phyloP scores from a whole-genome alignment of 306 rosid genomes.

The Acacia melanoxylon region DNA sequence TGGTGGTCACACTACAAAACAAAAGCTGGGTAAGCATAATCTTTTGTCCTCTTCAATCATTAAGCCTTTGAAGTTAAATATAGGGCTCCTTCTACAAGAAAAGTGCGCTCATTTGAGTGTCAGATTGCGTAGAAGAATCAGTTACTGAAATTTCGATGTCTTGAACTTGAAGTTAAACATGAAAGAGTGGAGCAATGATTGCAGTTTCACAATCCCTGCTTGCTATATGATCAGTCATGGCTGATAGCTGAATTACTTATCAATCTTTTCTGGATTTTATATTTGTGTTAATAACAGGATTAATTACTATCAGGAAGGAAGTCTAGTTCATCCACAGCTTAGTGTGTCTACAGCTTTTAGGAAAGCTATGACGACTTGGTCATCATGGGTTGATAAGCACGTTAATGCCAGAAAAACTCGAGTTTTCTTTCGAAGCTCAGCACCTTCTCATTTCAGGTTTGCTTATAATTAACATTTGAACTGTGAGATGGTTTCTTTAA shows the following conservation, averaged over 20 bases:
- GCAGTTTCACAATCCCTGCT: background rate
- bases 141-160: background rate
- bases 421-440: slow-evolving; percentile 83
- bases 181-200: background rate
- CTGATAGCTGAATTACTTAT: slow-evolving; percentile 3
- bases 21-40: slow-evolving; percentile 75
- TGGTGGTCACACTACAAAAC: slow-evolving; percentile 99
- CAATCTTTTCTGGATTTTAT: background rate
- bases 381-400: slow-evolving; percentile 78
- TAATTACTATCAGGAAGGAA: slow-evolving; percentile 85
- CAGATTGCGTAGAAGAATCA: background rate
- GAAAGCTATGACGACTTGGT: slow-evolving; percentile 81
- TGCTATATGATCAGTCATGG: slow-evolving; percentile 7
- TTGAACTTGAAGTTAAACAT: background rate
- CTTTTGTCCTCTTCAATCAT: slow-evolving; percentile 21
- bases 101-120: background rate
- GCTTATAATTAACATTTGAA: slow-evolving; percentile 8
- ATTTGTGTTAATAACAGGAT: slow-evolving; percentile 48
- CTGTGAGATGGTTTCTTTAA: background rate
- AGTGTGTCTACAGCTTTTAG: slow-evolving; percentile 69
- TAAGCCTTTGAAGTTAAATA: background rate
- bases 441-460: slow-evolving; percentile 98
- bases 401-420: slow-evolving; percentile 61
- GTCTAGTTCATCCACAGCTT: slow-evolving; percentile 71
- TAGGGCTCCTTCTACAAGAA: background rate